Base-by-base conservation (phyloP, 139 green algal genomes). In the Bryopsis sp. region DNA sequence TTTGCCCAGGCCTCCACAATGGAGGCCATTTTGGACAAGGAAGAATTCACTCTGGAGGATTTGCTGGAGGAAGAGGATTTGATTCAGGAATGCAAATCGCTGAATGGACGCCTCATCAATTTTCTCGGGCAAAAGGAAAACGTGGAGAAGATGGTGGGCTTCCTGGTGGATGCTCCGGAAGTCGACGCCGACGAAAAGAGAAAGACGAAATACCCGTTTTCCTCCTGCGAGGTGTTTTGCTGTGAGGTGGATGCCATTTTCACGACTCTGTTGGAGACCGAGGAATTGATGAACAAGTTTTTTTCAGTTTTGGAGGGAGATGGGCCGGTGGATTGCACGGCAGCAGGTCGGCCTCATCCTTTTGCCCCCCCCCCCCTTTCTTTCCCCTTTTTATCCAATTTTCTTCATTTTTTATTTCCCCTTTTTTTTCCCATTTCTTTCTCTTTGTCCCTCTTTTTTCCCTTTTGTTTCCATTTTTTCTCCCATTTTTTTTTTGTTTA, bases 171-270 rank as follows among this genome's bases (percentile, higher is more conserved):
- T 26, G 48, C 31, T 29, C 50, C 68, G 39, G 34, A 50, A 29
- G 31, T 63, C 28, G 64, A 39, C 19, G 22, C 39, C 31, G 39
- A 71, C 28, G 48, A 63, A 39, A 71, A 71, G 64, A 38, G 37
- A n/a, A 32, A 47, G 6, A 43, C 5, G 32, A 34, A 38, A 76
- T 96, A 96, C 78, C 86, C 93, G n/a, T 98, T 95, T 73, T 85
- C 90, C 0, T 84, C 93, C 1, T 98, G 93, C 74, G 93, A 98
- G 74, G 83, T 97, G 46, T 91, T 97, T 47, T 96, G 88, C 77
- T 98, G 93, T 72, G 93, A 98, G 68, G 87, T 98, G 63, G 93
- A 98, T 70, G 82, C 81, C 32, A 86, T 98, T 5, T 93, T 95
- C 70, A 90, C 85, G 64, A 93, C 89, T 29, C 73, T 98, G 48